These are phyloP conservation scores for Chaetomium globosum DNA, from an alignment of 2,329 filamentous ascomycete genomes.

Conservation along the genomic window DNA sequence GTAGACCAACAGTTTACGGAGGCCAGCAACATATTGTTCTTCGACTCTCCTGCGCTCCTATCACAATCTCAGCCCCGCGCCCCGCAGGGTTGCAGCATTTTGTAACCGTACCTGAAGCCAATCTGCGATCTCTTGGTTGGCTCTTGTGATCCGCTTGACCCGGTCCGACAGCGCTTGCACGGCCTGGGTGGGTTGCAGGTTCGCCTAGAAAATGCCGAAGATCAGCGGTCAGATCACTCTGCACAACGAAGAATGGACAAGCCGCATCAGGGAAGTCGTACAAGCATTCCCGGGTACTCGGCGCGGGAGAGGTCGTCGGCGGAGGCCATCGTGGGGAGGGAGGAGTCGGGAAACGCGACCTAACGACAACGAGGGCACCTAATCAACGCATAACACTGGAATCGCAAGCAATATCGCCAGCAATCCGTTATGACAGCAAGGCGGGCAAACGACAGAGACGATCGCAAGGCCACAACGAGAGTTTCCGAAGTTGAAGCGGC, in stretches of 20 bases:
- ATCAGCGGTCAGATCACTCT: constrained; percentile 28
- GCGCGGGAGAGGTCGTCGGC: constrained; percentile 80
- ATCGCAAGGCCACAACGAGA: constrained; percentile 14
- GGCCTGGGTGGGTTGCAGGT: constrained; percentile 79
- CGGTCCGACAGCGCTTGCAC: constrained; percentile 82
- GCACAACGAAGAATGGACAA: neutral
- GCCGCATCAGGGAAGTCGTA: constrained; percentile 48
- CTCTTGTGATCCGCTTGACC: constrained; percentile 78
- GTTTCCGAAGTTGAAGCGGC: constrained; percentile 19
- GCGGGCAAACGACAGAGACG: constrained; percentile 19
- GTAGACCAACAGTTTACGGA: constrained; percentile 78
- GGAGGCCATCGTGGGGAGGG: constrained; percentile 29
- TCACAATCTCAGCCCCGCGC: constrained; percentile 33
- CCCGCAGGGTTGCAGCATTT: neutral
- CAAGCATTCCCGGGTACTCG: constrained; percentile 94
- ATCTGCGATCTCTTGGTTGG: constrained; percentile 91
- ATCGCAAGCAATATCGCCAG: constrained; percentile 16
- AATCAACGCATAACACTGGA: constrained; percentile 36
- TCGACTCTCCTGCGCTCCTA: constrained; percentile 93
- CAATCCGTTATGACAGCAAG: neutral
- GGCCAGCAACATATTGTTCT: constrained; percentile 79
- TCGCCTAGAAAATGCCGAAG: constrained; percentile 59
- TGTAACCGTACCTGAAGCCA: constrained; percentile 79
- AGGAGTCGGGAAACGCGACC: constrained; percentile 32
- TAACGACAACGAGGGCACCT: constrained; percentile 16